Conservation (phyloP, 176 grass and related monocot species). For the Oryza brachyantha region DNA sequence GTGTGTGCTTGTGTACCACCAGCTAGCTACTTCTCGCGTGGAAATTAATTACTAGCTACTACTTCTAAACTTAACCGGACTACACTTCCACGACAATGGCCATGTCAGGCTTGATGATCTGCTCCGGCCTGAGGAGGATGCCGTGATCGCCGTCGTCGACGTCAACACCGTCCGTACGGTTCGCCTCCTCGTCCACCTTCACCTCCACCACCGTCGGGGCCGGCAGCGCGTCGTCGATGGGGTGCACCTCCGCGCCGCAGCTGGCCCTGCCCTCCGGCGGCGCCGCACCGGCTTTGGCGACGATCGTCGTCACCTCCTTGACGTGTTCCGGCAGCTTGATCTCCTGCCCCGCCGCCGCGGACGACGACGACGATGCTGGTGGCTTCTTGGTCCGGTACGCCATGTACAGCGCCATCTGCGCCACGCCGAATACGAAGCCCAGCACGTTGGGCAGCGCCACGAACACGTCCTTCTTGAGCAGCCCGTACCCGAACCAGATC, state of each 20-base stretch:
- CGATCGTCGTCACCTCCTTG: constrained; percentile 3
- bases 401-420: constrained; percentile 82
- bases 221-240: constrained; percentile 43
- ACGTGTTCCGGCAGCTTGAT: constrained; percentile 53
- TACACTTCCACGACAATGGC: constrained; percentile 29
- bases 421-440: constrained; percentile 76
- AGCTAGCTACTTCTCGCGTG: not conserved
- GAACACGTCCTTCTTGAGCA: constrained; percentile 69
- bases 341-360: constrained; percentile 13
- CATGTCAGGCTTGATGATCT: constrained; percentile 24
- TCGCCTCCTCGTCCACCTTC: not conserved
- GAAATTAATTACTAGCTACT: not conserved
- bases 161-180: not conserved
- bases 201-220: not conserved
- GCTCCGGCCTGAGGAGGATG: not conserved
- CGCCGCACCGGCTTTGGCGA: constrained; percentile 1
- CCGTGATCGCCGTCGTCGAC: not conserved
- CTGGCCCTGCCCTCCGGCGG: constrained; percentile 18
- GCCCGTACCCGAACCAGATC: constrained; percentile 87
- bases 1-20: not conserved
- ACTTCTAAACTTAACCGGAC: not conserved
- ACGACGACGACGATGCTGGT: not conserved
- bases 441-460: constrained; percentile 79
- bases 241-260: constrained; percentile 58
- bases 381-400: constrained; percentile 47